phyloP scores from a whole-genome alignment of 148 eudicot genomes.

The Agrostemma githago region DNA sequence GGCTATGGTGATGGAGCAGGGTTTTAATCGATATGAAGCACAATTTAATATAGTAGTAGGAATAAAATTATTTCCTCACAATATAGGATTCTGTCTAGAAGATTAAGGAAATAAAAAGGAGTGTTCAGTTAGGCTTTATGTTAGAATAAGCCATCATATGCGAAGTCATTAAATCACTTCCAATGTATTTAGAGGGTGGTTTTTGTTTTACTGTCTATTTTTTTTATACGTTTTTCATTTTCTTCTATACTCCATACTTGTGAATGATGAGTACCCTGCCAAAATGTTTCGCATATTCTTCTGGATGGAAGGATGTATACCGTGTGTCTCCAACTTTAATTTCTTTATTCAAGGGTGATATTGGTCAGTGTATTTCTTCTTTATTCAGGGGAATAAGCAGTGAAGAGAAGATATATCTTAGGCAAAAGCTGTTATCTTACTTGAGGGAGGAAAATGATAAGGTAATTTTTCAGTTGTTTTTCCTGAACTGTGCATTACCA shows the following conservation, averaged over 20 bases:
- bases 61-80: not conserved
- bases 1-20: slow-evolving; percentile 1
- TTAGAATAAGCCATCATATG: not conserved
- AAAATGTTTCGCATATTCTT: not conserved
- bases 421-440: slow-evolving; percentile 78
- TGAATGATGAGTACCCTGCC: not conserved
- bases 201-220: not conserved
- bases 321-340: not conserved
- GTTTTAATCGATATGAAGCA: not conserved
- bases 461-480: slow-evolving; percentile 35
- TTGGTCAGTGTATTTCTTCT: slow-evolving; percentile 12
- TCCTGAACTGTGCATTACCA: not conserved
- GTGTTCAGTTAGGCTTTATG: not conserved
- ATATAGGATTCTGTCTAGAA: not conserved
- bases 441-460: slow-evolving; percentile 94
- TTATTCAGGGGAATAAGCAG: slow-evolving; percentile 70
- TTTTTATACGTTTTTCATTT: not conserved
- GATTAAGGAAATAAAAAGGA: not conserved
- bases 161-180: not conserved
- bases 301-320: not conserved
- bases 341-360: not conserved
- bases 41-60: not conserved
- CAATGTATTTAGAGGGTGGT: not conserved
- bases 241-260: not conserved
- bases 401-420: slow-evolving; percentile 75